Base-by-base conservation (phyloP, 352 stramenopile genomes). In the Hyaloperonospora brassicae region DNA sequence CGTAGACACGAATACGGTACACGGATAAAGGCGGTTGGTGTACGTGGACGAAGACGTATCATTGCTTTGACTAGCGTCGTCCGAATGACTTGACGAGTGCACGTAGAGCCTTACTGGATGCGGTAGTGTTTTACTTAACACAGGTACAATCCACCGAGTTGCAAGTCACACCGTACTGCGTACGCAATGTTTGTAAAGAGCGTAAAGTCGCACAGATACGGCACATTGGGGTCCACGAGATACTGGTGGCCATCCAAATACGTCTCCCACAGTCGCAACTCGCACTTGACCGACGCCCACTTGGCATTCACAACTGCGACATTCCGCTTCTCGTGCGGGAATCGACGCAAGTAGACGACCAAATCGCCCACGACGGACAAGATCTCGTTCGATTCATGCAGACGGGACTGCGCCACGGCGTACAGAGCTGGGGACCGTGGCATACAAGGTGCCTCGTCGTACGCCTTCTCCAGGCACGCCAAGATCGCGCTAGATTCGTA, bases 131-230 rank as follows among this genome's bases (percentile, higher is more conserved):
- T 85, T n/a, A 79, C 82, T 45, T 89, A 61, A 5, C 77, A 70
- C 39, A 79, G 82, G 55, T 89, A 92, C 0, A 92, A 64, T n/a
- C 79, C 82, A 27, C 89, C 82, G 42, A 92, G 74, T 52, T 89
- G 82, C 38, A 92, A 57, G 2, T 79, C 82, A 68, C 82, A 92
- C 21, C 82, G 75, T 45, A 92, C 82, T 17, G 82, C 82, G 60
- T 92, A 92, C 8, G 82, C 82, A 14, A 92, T 57, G 65, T 92
- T 92, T 39, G 77, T 89, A 56, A 92, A 92, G 40, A 89, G 78
- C 57, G 79, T 85, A 46, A 84, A 87, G 59, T 92, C 82, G 56
- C 79, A 89, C 48, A n/a, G n/a, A n/a, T n/a, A n/a, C n/a, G n/a
- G n/a, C n/a, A n/a, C n/a, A n/a, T n/a, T n/a, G n/a, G n/a, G n/a